Percentiles rank a stretch among this genome's conserved stretches.
phyloP scores from a whole-genome alignment of 2,329 filamentous ascomycete species.

The Xenoacremonium recifei region DNA sequence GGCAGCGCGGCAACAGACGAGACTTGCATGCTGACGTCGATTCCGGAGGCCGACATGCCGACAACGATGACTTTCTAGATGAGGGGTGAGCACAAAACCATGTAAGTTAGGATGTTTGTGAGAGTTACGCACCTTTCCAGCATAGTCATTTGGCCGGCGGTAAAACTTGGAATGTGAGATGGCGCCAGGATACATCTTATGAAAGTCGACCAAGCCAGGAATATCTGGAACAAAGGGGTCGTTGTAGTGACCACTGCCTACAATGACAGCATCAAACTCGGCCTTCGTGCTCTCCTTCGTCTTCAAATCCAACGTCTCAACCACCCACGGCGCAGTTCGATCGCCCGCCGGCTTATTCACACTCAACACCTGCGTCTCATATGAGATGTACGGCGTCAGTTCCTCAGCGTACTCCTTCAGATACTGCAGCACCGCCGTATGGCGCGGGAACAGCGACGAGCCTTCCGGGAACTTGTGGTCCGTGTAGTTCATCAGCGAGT shows the following conservation, averaged over 20 bases:
- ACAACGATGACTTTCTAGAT: conserved; percentile 61
- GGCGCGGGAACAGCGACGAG: conserved; percentile 64
- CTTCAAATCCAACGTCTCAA: conserved; percentile 35
- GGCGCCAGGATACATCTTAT: conserved; percentile 44
- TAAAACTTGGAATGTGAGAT: conserved; percentile 70
- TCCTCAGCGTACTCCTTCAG: conserved; percentile 62
- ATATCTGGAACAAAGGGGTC: conserved; percentile 59
- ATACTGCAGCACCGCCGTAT: conserved; percentile 63
- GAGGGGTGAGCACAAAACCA: background rate
- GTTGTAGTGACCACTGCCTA: conserved; percentile 62
- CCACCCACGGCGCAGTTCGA: conserved; percentile 38
- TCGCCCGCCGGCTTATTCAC: conserved; percentile 22
- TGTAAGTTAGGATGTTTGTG: too few relatives aligned
- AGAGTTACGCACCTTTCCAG: conserved; percentile 26
- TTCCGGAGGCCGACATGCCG: conserved; percentile 68
- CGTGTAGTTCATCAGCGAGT: conserved; percentile 67
- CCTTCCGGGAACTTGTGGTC: conserved; percentile 58
- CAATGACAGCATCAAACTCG: conserved; percentile 60
- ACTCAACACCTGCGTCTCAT: conserved; percentile 60
- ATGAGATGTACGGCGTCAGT: conserved; percentile 55
- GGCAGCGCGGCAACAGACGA: conserved; percentile 49
- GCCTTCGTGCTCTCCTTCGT: conserved; percentile 17
- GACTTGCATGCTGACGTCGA: conserved; percentile 69
- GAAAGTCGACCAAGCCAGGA: conserved; percentile 52
- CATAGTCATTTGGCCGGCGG: conserved; percentile 41